A percentile compares a stretch with the other conserved stretches of the same genome.
Evolutionary conservation across 75 land plant species (phyloP).

Genomic region (Cunninghamia lanceolata): DNA sequence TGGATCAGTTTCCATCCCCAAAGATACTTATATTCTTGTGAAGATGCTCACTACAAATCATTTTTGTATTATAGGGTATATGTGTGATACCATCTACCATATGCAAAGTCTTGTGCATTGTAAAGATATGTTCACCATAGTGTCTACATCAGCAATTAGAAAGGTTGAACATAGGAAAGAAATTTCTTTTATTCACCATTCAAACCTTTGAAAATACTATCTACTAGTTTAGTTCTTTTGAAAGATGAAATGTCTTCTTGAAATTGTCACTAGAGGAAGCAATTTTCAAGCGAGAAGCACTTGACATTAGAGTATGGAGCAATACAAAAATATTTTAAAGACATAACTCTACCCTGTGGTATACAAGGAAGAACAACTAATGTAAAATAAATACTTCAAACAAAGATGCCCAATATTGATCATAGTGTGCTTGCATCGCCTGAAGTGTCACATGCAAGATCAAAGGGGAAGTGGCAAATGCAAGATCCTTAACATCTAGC

Average conservation of each 20-base stretch:
- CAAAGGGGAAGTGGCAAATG: not conserved
- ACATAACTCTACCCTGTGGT: not conserved
- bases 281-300: not conserved
- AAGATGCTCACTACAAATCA: not conserved
- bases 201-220: not conserved
- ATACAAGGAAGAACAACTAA: not conserved
- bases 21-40: not conserved
- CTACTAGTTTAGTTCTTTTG: not conserved
- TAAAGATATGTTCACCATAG: not conserved
- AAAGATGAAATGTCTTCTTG: not conserved
- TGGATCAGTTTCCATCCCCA: no score
- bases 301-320: not conserved
- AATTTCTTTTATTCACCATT: not conserved
- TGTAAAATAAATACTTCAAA: not conserved
- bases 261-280: not conserved
- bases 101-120: not conserved
- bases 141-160: not conserved
- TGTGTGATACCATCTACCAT: not conserved
- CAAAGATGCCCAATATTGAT: not conserved
- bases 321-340: not conserved
- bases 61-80: not conserved
- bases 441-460: no score
- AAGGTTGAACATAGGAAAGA: not conserved
- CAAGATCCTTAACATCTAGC: not conserved
- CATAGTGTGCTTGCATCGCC: not conserved